Conservation (phyloP, 768 basidiomycete species). For the Russula lepida region DNA sequence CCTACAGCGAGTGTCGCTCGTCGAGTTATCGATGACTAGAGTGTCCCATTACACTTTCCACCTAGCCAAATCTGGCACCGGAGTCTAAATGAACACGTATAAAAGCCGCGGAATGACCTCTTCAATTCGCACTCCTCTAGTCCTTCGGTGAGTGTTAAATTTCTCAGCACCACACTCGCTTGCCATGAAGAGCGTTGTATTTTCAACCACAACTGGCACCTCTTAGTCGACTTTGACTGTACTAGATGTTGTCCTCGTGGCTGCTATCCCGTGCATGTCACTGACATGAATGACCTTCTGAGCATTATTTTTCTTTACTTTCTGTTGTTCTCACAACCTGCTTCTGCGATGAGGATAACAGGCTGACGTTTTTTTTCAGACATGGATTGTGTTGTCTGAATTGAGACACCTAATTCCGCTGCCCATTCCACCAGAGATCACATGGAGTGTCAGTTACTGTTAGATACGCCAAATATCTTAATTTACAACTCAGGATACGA, state of each 20-base stretch:
- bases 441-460: neutral
- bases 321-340: neutral
- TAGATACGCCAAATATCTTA: neutral
- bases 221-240: conserved; percentile 78
- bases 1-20: neutral
- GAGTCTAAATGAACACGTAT: conserved; percentile 2
- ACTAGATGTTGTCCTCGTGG: conserved; percentile 25
- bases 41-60: neutral
- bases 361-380: conserved; percentile 4
- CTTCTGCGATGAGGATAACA: neutral
- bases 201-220: conserved; percentile 71
- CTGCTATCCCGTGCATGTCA: conserved; percentile 38
- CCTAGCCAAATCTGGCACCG: neutral
- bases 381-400: neutral
- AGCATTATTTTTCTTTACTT: conserved; percentile 23
- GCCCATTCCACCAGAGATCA: neutral
- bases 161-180: conserved; percentile 5
- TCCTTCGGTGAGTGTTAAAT: neutral
- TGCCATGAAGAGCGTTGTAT: conserved; percentile 76
- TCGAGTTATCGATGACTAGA: conserved; percentile 1
- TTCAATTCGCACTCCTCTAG: neutral
- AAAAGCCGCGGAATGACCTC: neutral
- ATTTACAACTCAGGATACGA: neutral
- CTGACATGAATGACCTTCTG: conserved; percentile 72
- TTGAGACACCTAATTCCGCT: neutral